These are phyloP conservation scores for Cyberlindnera lachancei DNA, from an alignment of 805 yeast species.

Conservation along the genomic window DNA sequence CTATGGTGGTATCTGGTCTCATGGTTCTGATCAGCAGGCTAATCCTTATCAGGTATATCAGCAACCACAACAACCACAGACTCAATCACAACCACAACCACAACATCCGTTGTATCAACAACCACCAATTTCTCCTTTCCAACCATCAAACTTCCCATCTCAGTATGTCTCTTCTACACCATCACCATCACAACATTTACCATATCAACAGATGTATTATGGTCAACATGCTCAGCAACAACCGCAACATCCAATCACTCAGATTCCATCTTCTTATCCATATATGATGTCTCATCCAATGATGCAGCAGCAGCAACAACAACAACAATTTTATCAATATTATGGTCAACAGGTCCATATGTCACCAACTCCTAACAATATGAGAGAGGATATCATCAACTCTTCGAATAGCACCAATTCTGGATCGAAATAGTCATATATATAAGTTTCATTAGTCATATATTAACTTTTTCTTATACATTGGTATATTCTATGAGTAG, in stretches of 20 bases:
- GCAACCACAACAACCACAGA: constrained; percentile 1
- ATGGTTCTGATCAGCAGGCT: background rate
- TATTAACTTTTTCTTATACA: too few species aligned
- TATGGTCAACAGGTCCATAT: background rate
- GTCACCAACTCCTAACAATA: too few species aligned
- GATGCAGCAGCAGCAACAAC: background rate
- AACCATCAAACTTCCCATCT: too few species aligned
- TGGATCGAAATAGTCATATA: background rate
- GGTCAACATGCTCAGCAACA: background rate
- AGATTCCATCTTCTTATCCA: background rate
- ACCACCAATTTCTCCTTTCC: background rate
- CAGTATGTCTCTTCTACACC: background rate
- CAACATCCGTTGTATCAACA: background rate
- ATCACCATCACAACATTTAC: background rate
- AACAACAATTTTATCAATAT: constrained; percentile 1
- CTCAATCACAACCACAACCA: background rate
- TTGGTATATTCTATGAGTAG: too few species aligned
- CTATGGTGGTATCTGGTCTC: constrained; percentile 1
- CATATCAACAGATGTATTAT: background rate
- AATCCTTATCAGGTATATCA: background rate
- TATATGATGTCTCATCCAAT: background rate
- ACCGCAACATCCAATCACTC: background rate
- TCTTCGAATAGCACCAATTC: background rate
- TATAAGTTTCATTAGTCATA: too few species aligned
- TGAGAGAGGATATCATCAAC: too few species aligned